Evolutionary conservation across 2,329 filamentous ascomycete genomes (phyloP).

Genomic region (Hypoxylon sp.): DNA sequence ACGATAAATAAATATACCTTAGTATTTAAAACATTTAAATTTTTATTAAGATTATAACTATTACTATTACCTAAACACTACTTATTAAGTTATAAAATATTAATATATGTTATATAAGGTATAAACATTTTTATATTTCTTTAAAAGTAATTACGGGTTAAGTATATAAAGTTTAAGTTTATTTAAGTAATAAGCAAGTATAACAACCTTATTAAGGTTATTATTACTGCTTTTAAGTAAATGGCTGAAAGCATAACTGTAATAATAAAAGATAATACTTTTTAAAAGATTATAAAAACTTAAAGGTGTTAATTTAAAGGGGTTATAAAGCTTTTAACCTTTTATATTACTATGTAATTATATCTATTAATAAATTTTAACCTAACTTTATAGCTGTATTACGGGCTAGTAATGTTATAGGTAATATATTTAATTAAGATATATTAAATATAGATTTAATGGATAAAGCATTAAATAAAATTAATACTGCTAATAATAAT

Average conservation of each 20-base stretch:
- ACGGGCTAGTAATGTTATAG: background rate
- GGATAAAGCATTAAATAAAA: background rate
- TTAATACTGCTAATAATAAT: too few relatives aligned
- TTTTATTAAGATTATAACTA: background rate
- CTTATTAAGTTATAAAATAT: slow-evolving; percentile 10
- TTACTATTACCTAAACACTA: slow-evolving; percentile 3
- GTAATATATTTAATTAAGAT: background rate
- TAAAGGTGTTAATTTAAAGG: background rate
- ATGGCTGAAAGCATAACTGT: background rate
- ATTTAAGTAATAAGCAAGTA: background rate
- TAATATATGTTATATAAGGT: background rate
- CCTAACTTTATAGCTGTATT: background rate
- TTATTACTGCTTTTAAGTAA: background rate
- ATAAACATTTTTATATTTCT: background rate
- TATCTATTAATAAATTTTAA: background rate
- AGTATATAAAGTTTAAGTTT: slow-evolving; percentile 3
- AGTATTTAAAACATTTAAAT: background rate
- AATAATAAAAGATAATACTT: background rate
- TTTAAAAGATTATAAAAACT: background rate
- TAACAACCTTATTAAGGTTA: background rate
- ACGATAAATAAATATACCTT: background rate
- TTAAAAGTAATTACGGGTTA: background rate
- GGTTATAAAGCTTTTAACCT: background rate
- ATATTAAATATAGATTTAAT: background rate
- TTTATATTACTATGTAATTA: background rate